Percentiles rank a stretch among this genome's conserved stretches.
phyloP scores from a whole-genome alignment of 1,284 basidiomycete species.

The Sanghuangporus weigelae region DNA sequence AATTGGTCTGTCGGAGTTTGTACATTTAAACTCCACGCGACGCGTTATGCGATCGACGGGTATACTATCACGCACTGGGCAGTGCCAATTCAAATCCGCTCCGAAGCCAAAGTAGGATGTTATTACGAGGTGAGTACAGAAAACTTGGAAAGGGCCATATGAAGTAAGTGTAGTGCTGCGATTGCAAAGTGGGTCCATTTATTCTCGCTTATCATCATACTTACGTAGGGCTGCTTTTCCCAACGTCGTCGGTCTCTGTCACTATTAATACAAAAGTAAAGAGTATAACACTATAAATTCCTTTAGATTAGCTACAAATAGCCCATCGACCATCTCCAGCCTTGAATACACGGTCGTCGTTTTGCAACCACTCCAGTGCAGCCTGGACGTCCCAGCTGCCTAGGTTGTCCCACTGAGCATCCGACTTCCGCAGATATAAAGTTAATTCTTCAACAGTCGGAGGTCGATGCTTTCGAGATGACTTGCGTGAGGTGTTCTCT shows the following conservation, averaged over 20 bases:
- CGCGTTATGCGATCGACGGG: neutral
- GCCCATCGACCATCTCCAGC: slow-evolving; percentile 37
- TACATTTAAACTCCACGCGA: neutral
- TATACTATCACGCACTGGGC: neutral
- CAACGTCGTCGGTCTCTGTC: no score
- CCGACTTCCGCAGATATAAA: slow-evolving; percentile 37
- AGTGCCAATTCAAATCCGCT: neutral
- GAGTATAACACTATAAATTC: neutral
- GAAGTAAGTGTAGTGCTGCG: no score
- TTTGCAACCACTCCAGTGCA: slow-evolving; percentile 43
- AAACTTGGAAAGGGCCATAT: no score
- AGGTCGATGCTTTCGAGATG: slow-evolving; percentile 17
- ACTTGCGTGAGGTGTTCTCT: slow-evolving; percentile 4
- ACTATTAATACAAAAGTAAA: neutral
- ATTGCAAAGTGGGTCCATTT: no score
- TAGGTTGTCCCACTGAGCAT: slow-evolving; percentile 59
- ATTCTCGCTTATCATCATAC: no score
- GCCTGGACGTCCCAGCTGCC: slow-evolving; percentile 59
- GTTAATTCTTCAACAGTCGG: slow-evolving; percentile 48
- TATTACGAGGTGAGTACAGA: no score
- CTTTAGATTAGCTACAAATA: slow-evolving; percentile 29
- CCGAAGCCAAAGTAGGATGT: no score
- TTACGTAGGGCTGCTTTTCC: no score
- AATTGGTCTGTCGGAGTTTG: neutral
- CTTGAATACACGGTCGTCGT: slow-evolving; percentile 42